phyloP scores from a whole-genome alignment of 2,329 filamentous ascomycete genomes.

The Ophiostoma australiae region DNA sequence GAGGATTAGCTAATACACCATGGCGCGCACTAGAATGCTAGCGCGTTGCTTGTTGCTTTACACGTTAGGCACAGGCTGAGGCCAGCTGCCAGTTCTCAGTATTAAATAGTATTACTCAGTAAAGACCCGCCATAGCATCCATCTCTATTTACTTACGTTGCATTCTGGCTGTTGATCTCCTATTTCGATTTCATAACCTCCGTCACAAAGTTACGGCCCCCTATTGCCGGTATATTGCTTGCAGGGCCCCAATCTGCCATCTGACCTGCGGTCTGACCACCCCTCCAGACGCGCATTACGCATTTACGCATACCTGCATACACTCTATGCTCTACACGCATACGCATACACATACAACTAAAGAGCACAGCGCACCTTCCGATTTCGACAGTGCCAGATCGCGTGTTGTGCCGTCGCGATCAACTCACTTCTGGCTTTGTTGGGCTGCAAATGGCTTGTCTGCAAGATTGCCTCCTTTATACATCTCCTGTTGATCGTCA shows the following conservation, averaged over 20 bases:
- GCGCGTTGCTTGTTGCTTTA: neutral
- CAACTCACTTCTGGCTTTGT: constrained; percentile 18
- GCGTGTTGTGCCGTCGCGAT: constrained; percentile 23
- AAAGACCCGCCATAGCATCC: neutral
- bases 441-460: constrained; percentile 12
- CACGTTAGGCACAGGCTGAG: neutral
- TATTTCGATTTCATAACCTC: constrained; percentile 13
- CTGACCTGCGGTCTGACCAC: neutral
- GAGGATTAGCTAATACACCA: constrained; percentile 12
- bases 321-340: neutral
- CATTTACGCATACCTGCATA: too few species aligned
- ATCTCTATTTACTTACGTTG: constrained; percentile 10
- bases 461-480: neutral
- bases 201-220: constrained; percentile 1
- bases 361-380: neutral
- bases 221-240: neutral
- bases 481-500: neutral
- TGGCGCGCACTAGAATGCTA: neutral
- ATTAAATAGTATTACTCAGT: too few species aligned
- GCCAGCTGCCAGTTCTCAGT: neutral
- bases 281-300: neutral
- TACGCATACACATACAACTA: too few species aligned
- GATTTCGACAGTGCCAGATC: constrained; percentile 18
- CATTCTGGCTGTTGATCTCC: constrained; percentile 10
- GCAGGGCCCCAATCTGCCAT: neutral